phyloP scores from a whole-genome alignment of 805 yeast genomes.

The Lipomyces kockii region DNA sequence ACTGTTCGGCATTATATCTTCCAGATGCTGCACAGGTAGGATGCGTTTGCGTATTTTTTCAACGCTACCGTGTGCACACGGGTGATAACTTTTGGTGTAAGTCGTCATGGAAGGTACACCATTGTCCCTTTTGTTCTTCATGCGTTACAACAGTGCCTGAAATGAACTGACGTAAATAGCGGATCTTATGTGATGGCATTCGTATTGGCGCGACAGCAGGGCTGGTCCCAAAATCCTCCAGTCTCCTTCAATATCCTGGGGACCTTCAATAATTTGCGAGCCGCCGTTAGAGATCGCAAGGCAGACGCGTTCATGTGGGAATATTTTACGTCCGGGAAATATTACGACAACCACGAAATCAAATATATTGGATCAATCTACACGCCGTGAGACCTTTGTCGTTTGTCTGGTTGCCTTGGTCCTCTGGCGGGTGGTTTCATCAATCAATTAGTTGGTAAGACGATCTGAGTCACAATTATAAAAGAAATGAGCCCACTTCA shows the following conservation, averaged over 20 bases:
- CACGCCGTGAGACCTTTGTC: slow-evolving; percentile 60
- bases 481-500: too few species aligned
- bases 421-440: too few species aligned
- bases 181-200: slow-evolving; percentile 92
- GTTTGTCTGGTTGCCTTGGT: too few species aligned
- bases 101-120: slow-evolving; percentile 71
- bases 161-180: slow-evolving; percentile 21
- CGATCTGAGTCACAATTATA: too few species aligned
- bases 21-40: too few species aligned
- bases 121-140: neutral
- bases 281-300: slow-evolving; percentile 67
- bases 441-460: too few species aligned
- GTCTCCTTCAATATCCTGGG: slow-evolving; percentile 58
- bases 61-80: too few species aligned
- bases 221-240: slow-evolving; percentile 48
- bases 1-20: too few species aligned
- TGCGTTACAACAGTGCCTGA: neutral
- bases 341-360: slow-evolving; percentile 79
- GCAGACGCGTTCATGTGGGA: slow-evolving; percentile 97
- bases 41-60: too few species aligned
- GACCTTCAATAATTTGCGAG: slow-evolving; percentile 76
- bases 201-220: slow-evolving; percentile 69
- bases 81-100: slow-evolving; percentile 82
- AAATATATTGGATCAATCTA: slow-evolving; percentile 83
- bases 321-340: slow-evolving; percentile 82